phyloP scores from a whole-genome alignment of 2,329 filamentous ascomycete genomes.

The Sporothrix sp. region DNA sequence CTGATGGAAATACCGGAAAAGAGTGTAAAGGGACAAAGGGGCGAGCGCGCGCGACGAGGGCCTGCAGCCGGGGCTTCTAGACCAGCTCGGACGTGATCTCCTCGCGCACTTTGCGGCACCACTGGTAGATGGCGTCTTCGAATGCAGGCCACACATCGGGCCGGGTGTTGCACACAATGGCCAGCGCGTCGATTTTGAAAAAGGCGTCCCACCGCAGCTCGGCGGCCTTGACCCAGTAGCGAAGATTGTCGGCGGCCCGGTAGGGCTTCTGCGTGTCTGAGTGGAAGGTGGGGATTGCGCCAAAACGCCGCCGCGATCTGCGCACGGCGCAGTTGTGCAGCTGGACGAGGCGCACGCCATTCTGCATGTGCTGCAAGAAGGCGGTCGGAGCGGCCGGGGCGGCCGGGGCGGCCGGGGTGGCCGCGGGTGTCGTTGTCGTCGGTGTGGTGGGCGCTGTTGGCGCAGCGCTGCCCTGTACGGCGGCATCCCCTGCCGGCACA shows the following conservation, averaged over 20 bases:
- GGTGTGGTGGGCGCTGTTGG: slow-evolving; percentile 21
- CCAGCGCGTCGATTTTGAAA: slow-evolving; percentile 75
- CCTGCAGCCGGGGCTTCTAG: slow-evolving; percentile 7
- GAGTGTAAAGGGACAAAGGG: background rate
- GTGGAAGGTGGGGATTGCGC: slow-evolving; percentile 80
- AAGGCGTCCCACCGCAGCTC: slow-evolving; percentile 88
- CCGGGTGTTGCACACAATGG: slow-evolving; percentile 66
- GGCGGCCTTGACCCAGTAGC: slow-evolving; percentile 93
- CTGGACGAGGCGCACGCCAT: slow-evolving; percentile 70
- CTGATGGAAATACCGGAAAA: background rate
- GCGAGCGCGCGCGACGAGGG: too few relatives aligned
- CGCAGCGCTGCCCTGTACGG: slow-evolving; percentile 17
- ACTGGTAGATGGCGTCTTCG: slow-evolving; percentile 70
- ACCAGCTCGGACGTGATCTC: slow-evolving; percentile 63
- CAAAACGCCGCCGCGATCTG: slow-evolving; percentile 78
- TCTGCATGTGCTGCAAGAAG: slow-evolving; percentile 65
- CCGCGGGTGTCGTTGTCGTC: too few relatives aligned
- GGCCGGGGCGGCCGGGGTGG: too few relatives aligned
- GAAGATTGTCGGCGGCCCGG: slow-evolving; percentile 82
- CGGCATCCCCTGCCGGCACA: slow-evolving; percentile 11
- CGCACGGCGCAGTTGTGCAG: slow-evolving; percentile 84
- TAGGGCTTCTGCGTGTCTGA: slow-evolving; percentile 94
- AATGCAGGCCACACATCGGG: slow-evolving; percentile 68
- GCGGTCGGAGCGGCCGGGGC: slow-evolving; percentile 61
- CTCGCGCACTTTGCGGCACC: slow-evolving; percentile 72